Evolutionary conservation across 169 alveolate genomes (phyloP), one percentile per base, ranked within the genome.

Genomic region (Theileria parva): DNA sequence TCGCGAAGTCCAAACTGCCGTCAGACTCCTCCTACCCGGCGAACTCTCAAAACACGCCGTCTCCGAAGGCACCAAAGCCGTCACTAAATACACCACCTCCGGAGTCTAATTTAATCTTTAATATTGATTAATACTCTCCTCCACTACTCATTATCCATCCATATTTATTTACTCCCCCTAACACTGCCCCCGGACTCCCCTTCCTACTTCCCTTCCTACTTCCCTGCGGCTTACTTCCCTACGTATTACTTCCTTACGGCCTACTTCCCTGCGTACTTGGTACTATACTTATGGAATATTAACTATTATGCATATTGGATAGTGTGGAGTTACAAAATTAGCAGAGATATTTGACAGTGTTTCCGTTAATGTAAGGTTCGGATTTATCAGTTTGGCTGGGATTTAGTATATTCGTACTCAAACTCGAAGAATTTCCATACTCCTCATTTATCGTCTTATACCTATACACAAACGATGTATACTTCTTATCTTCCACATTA

Each of bases 21-120:
- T 97, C 63, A 94, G 99, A 75, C 96, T 98, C 67, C 91, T 98
- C 74, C 96, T 98, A 70, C 99, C 99, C 57, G 99, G 99, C 60
- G 99, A 98, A 89, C 96, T 98, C 77, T 97, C 99, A 89, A 97
- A 98, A 95, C 99, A 98, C 91, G 99, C 99, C 79, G 99, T 97
- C 76, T 95, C 98, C 67, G 99, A 98, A 89, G 99, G 99, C 61
- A 97, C 99, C 80, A 98, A 98, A 94, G 99, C 99, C 79, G 99
- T 98, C 79, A 97, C 99, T 88, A 98, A 98, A 91, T 98, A 95
- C 94, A 96, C 99, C 28, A 92, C 96, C 51, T 91, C 95, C 57
- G 94, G 94, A 51, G 95, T 93, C 50, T 93, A 91, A 88, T 79
- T 37, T 39, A 19, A 44, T 44, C 53, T 44, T 44, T 44, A 44